Evolutionary conservation across 768 basidiomycete genomes (phyloP), one percentile per base, ranked within the genome.

Genomic region (Pleurotus cornucopiae): DNA sequence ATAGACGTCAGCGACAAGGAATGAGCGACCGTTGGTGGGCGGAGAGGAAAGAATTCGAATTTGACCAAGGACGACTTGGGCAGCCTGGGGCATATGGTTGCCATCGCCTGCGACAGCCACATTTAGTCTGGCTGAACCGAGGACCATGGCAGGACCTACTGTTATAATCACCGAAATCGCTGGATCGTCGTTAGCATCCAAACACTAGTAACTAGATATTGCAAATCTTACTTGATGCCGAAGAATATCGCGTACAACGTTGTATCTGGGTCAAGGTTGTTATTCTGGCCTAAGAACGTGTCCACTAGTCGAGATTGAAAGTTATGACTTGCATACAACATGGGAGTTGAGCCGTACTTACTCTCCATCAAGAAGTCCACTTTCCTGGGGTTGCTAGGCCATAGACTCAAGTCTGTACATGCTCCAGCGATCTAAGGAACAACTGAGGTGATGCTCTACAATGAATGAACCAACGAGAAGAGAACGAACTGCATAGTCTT

Each of bases 221-320:
- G 30, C 9, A 14, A 14, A 14, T 60, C 76, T 53, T 54, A 79
- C 78, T 80, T 82, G 55, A 81, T 83, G 7, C 81, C 81, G 57
- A 82, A 81, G 62, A 83, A 83, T 6, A 79, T 61, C 1, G 73
- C 72, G 53, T 80, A 83, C 5, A 83, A 65, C 2, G 81, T 81
- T 2, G 76, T 77, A 1, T 67, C 63, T 0, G 80, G 73, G 58
- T 81, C 69, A 5, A 82, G 66, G 0, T 67, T 51, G 58, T 83
- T 67, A 0, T 66, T 65, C 57, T 81, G 80, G n/a, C 67, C 58
- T 18, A 82, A 60, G 60, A 81, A 82, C 2, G 63, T 71, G 6
- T 67, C 57, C 45, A 75, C 80, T 83, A 34, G 1, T n/a, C 39
- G 21, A 41, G 6, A 30, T 1, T 11, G 23, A 30, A 53, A 43